These are phyloP conservation scores for Aciculosporium take DNA, from an alignment of 2,329 filamentous ascomycete genomes.

Conservation along the genomic window DNA sequence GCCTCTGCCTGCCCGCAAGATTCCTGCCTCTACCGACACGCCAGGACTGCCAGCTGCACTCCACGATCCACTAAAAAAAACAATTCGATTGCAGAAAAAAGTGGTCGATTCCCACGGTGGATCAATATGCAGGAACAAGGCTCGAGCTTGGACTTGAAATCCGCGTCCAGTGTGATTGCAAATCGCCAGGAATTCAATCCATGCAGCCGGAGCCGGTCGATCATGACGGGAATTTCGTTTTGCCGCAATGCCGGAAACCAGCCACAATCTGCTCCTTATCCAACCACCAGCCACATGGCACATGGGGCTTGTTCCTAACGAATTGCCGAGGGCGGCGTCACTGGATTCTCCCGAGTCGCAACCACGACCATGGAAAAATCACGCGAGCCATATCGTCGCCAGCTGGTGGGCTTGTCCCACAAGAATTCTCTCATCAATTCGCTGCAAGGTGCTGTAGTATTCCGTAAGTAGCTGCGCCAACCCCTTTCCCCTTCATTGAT, in stretches of 20 bases:
- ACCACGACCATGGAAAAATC: neutral
- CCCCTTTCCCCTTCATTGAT: neutral
- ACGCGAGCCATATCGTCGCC: constrained; percentile 1
- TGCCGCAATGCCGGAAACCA: neutral
- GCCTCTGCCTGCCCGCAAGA: too few species aligned
- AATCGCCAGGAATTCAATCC: too few species aligned
- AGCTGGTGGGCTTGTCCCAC: neutral
- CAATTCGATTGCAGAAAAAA: too few species aligned
- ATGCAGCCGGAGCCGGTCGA: too few species aligned
- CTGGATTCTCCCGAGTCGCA: constrained; percentile 2
- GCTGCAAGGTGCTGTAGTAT: neutral
- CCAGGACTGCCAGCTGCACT: too few species aligned
- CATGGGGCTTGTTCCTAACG: neutral
- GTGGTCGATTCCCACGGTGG: too few species aligned
- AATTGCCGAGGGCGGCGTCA: constrained; percentile 2
- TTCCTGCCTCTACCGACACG: too few species aligned
- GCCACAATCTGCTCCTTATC: neutral
- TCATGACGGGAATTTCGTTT: neutral
- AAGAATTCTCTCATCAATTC: neutral
- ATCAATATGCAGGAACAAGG: too few species aligned
- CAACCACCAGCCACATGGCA: neutral
- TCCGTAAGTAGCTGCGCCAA: neutral
- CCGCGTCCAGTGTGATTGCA: too few species aligned
- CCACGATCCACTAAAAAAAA: too few species aligned
- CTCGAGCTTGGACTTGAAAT: too few species aligned